Conservation (phyloP, 2,329 filamentous ascomycete species). For the Trichoderma koningii region DNA sequence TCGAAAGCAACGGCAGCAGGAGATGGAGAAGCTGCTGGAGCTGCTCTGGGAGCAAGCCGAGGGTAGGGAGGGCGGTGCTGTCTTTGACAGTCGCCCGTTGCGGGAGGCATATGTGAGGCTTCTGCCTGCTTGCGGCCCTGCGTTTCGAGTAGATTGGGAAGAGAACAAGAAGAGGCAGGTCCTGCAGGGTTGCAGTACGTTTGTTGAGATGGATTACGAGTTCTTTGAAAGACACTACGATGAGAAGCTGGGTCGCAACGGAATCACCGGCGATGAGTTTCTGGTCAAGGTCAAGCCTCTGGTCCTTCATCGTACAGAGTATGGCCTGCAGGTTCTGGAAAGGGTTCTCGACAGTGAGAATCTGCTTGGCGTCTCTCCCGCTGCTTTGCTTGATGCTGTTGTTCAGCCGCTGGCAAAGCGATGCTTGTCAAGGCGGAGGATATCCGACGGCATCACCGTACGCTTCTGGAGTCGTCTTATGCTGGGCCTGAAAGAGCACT, state of each 20-base stretch:
- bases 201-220: background rate
- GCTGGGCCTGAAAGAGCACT: background rate
- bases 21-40: slow-evolving; percentile 14
- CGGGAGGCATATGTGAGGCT: slow-evolving; percentile 3
- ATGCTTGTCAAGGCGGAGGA: background rate
- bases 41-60: slow-evolving; percentile 5
- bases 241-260: background rate
- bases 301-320: background rate
- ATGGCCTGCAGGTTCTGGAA: slow-evolving; percentile 4
- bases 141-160: slow-evolving; percentile 4
- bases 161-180: background rate
- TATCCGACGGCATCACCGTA: background rate
- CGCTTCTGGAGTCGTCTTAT: slow-evolving; percentile 1
- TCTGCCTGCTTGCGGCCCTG: slow-evolving; percentile 11
- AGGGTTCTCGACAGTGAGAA: slow-evolving; percentile 3
- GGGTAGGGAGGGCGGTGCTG: background rate
- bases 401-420: slow-evolving; percentile 12
- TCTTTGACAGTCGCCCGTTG: slow-evolving; percentile 8
- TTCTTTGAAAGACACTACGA: slow-evolving; percentile 14
- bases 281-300: background rate
- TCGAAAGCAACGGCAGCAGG: background rate
- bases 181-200: background rate
- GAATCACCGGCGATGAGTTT: background rate
- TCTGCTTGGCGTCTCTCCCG: background rate
- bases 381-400: background rate